These are phyloP conservation scores for Cyclocybe aegerita DNA, from an alignment of 768 basidiomycete genomes.

Conservation along the genomic window DNA sequence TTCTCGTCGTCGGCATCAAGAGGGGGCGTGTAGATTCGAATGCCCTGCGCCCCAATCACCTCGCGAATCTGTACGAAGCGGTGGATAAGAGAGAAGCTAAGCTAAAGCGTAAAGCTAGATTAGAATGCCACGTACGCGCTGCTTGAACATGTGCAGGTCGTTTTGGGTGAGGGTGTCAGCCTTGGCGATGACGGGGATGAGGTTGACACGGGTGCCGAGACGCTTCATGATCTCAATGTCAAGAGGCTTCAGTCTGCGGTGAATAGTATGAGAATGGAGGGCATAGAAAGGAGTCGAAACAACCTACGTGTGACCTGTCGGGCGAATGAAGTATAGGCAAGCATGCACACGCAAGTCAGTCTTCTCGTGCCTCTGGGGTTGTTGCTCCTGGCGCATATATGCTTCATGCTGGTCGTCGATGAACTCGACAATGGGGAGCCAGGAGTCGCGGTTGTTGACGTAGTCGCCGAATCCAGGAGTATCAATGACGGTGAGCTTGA, in stretches of 20 bases:
- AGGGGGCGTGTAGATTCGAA: slow-evolving; percentile 93
- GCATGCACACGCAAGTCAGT: slow-evolving; percentile 95
- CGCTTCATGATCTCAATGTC: slow-evolving; percentile 99
- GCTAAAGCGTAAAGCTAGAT: slow-evolving; percentile 6
- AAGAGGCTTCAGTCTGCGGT: slow-evolving; percentile 82
- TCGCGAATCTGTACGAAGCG: slow-evolving; percentile 68
- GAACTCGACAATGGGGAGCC: slow-evolving; percentile 98
- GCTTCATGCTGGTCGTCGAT: slow-evolving; percentile 95
- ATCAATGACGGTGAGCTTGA: slow-evolving; percentile 98
- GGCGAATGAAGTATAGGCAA: slow-evolving; percentile 94
- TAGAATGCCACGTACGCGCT: slow-evolving; percentile 61
- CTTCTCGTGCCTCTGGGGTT: slow-evolving; percentile 93
- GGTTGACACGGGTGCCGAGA: slow-evolving; percentile 94
- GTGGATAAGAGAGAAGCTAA: slow-evolving; percentile 15
- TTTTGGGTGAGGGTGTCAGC: slow-evolving; percentile 96
- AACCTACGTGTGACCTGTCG: slow-evolving; percentile 93
- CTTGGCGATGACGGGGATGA: slow-evolving; percentile 97
- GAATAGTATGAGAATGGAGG: slow-evolving; percentile 3
- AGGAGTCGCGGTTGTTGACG: slow-evolving; percentile 99
- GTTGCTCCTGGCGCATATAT: slow-evolving; percentile 98
- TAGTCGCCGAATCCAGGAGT: slow-evolving; percentile 99
- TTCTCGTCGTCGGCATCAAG: slow-evolving; percentile 85
- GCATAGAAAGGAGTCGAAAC: slow-evolving; percentile 5
- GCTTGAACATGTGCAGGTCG: slow-evolving; percentile 90
- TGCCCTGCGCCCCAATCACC: slow-evolving; percentile 86